Conservation (phyloP, 805 yeast genomes). For the Metschnikowia cubensis region DNA sequence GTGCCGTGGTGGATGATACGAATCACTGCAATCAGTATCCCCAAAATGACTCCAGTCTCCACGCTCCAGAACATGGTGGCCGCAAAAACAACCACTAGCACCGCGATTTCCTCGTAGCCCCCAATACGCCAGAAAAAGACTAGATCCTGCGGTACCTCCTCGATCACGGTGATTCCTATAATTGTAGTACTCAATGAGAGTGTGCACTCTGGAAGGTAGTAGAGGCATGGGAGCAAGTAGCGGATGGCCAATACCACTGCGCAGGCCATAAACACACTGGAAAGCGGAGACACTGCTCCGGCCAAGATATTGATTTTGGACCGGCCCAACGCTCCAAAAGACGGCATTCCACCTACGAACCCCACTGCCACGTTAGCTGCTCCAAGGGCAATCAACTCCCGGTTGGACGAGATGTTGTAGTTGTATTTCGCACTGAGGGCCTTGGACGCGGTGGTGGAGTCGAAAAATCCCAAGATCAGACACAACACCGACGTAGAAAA, state of each 20-base stretch:
- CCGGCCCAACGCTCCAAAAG: slow-evolving; percentile 36
- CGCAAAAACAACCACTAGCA: slow-evolving; percentile 21
- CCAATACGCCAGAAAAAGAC: slow-evolving; percentile 20
- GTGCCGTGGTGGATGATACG: slow-evolving; percentile 38
- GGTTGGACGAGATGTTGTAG: slow-evolving; percentile 29
- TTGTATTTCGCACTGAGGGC: slow-evolving; percentile 30
- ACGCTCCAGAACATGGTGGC: slow-evolving; percentile 36
- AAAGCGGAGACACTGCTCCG: slow-evolving; percentile 50
- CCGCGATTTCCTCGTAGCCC: slow-evolving; percentile 23
- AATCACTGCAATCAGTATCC: slow-evolving; percentile 32
- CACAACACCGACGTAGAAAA: slow-evolving; percentile 31
- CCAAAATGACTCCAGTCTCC: slow-evolving; percentile 35
- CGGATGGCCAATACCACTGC: slow-evolving; percentile 22
- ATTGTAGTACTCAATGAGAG: slow-evolving; percentile 34
- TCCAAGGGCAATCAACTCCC: slow-evolving; percentile 34
- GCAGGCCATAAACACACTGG: slow-evolving; percentile 32
- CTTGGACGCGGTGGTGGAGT: slow-evolving; percentile 34
- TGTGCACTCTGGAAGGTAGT: slow-evolving; percentile 30
- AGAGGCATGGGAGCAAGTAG: slow-evolving; percentile 24
- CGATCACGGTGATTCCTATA: slow-evolving; percentile 50
- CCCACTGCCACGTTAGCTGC: slow-evolving; percentile 25
- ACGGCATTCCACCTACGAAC: slow-evolving; percentile 31
- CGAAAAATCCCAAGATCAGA: slow-evolving; percentile 32
- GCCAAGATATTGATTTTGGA: slow-evolving; percentile 26
- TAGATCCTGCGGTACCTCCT: slow-evolving; percentile 46